Percentiles rank a stretch among this genome's conserved stretches.
phyloP scores from a whole-genome alignment of 306 rosid species.

The Corylus americana region DNA sequence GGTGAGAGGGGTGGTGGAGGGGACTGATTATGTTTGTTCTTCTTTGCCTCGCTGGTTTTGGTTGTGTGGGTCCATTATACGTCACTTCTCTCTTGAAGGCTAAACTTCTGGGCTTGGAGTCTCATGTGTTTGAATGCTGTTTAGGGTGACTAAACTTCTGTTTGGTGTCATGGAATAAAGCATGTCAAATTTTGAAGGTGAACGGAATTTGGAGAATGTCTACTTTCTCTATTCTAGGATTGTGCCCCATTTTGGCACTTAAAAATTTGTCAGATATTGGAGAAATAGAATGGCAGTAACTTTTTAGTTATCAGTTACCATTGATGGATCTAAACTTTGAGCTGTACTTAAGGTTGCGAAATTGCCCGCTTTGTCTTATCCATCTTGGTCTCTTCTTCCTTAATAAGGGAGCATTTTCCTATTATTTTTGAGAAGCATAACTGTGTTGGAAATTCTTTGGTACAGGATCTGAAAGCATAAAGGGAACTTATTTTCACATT shows the following conservation, averaged over 20 bases:
- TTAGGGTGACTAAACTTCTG: conserved; percentile 1
- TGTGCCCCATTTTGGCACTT: background rate
- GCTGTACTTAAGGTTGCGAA: background rate
- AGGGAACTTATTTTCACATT: background rate
- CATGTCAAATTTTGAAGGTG: background rate
- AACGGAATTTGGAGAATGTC: background rate
- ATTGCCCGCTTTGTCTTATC: background rate
- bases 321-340: background rate
- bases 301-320: background rate
- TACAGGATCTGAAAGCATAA: background rate
- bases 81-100: background rate
- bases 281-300: background rate
- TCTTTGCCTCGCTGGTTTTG: background rate
- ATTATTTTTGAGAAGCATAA: background rate
- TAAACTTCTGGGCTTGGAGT: background rate
- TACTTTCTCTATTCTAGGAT: background rate
- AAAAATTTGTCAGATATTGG: background rate
- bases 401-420: background rate
- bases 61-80: background rate
- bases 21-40: background rate
- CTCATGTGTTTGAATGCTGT: background rate
- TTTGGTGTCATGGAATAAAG: background rate
- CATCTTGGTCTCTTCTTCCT: background rate
- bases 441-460: background rate
- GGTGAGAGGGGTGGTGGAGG: background rate